phyloP scores from a whole-genome alignment of 441 rosid genomes.

The Pelargonium australe region DNA sequence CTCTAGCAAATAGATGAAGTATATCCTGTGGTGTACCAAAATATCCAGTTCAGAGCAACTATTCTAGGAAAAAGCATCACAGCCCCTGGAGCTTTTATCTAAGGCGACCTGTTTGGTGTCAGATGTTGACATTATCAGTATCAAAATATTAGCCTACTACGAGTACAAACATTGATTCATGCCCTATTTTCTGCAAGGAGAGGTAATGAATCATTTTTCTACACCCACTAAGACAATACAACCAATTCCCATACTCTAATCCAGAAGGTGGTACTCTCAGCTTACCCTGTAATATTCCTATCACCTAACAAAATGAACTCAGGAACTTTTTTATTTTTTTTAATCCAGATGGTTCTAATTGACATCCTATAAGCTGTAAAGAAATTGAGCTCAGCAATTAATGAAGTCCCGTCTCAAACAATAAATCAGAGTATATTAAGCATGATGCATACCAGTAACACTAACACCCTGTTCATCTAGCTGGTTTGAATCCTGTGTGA shows the following conservation, averaged over 20 bases:
- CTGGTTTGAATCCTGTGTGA: not conserved
- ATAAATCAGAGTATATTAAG: not conserved
- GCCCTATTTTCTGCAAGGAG: not conserved
- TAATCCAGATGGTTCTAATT: not conserved
- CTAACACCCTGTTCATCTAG: not conserved
- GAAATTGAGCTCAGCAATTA: not conserved
- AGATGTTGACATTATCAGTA: not conserved
- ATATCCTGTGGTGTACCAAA: not conserved
- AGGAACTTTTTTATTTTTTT: not conserved
- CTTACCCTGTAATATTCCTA: not conserved
- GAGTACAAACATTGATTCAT: not conserved
- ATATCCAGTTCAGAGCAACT: too few relatives aligned
- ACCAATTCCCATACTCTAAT: not conserved
- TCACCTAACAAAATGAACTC: not conserved
- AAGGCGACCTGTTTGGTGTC: not conserved
- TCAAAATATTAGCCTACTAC: not conserved
- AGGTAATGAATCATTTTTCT: not conserved
- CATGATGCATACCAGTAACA: not conserved
- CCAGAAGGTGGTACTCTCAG: not conserved
- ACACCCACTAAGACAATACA: not conserved
- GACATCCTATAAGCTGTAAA: not conserved
- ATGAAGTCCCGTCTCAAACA: not conserved
- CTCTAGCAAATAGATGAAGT: not conserved
- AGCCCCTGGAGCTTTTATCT: too few relatives aligned
- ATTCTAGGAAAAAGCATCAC: too few relatives aligned